Evolutionary conservation across 345 rosid species (phyloP).

Genomic region (Bretschneidera sinensis): DNA sequence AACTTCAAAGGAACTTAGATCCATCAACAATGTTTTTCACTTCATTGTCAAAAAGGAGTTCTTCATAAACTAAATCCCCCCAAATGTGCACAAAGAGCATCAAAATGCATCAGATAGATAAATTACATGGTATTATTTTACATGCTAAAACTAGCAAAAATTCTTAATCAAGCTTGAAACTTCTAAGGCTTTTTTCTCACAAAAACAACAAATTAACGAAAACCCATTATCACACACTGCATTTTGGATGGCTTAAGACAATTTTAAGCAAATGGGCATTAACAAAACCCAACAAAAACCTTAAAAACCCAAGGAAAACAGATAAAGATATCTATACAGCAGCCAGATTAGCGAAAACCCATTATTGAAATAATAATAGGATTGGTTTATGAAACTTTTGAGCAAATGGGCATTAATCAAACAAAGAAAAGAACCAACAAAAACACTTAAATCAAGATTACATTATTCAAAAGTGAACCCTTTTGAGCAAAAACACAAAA

Average conservation of each 20-base stretch:
- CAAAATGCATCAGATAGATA: conserved; percentile 16
- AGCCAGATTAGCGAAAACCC: conserved; percentile 36
- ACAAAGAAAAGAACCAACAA: conserved; percentile 6
- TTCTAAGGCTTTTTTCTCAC: conserved; percentile 6
- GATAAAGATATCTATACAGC: neutral
- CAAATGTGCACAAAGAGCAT: conserved; percentile 20
- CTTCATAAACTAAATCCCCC: conserved; percentile 29
- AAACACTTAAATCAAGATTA: conserved; percentile 25
- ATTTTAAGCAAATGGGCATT: conserved; percentile 34
- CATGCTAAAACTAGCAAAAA: conserved; percentile 16
- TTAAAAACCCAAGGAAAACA: conserved; percentile 8
- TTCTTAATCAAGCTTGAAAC: conserved; percentile 12
- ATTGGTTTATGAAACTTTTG: conserved; percentile 13
- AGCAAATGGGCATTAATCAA: conserved; percentile 30
- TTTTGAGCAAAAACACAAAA: conserved; percentile 9
- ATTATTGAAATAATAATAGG: conserved; percentile 19
- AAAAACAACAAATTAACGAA: conserved; percentile 34
- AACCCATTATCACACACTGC: conserved; percentile 30
- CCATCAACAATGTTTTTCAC: conserved; percentile 24
- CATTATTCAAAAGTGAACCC: conserved; percentile 25
- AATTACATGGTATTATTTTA: conserved; percentile 33
- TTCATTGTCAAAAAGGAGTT: conserved; percentile 20
- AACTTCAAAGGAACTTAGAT: conserved; percentile 21
- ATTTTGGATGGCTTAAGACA: conserved; percentile 16
- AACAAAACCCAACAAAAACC: conserved; percentile 3